Evolutionary conservation across 2,329 filamentous ascomycete genomes (phyloP), one percentile per base, ranked within the genome.

Genomic region (Apiospora hydei): DNA sequence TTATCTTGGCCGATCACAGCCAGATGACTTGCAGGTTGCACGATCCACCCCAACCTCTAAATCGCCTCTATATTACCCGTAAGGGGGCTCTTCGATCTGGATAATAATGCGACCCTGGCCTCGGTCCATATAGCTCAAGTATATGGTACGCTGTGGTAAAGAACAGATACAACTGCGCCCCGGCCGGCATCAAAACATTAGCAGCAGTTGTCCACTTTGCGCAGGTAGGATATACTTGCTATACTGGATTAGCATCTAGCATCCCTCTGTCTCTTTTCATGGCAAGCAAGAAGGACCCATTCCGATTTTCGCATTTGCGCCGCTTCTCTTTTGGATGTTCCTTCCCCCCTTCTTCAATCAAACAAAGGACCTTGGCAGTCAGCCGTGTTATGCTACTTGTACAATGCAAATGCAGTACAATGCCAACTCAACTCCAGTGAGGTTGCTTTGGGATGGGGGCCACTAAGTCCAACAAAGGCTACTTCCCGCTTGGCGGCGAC

Each of bases 401-500:
- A 18, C 46, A n/a, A 49, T n/a, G 18, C 26, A 30, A 30, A 30
- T 30, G 26, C 26, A 30, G 26, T 30, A 30, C 26, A 30, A 30
- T 30, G 26, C 26, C 26, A 30, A 30, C 26, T 1, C 26, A 30
- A 30, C 2, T 30, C 26, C 26, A 4, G 46, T 49, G 46, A 47
- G 6, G 51, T 57, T 49, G 46, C 46, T 21, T 49, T n/a, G 46
- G 46, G 46, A 49, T 49, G 46, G 41, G 46, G 41, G 10, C 3
- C 46, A 51, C 53, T 64, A 38, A n/a, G 57, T 21, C 30, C 57
- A 38, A 64, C 26, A 41, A 38, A 41, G 57, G 57, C 21, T 64
- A 64, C n/a, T 18, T 41, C 57, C 57, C 57, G 57, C 57, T 64
- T 64, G 57, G 57, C 57, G 57, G 57, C 57, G 41, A 14, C 57